Conservation (phyloP, 306 rosid species). For the Morella rubra region DNA sequence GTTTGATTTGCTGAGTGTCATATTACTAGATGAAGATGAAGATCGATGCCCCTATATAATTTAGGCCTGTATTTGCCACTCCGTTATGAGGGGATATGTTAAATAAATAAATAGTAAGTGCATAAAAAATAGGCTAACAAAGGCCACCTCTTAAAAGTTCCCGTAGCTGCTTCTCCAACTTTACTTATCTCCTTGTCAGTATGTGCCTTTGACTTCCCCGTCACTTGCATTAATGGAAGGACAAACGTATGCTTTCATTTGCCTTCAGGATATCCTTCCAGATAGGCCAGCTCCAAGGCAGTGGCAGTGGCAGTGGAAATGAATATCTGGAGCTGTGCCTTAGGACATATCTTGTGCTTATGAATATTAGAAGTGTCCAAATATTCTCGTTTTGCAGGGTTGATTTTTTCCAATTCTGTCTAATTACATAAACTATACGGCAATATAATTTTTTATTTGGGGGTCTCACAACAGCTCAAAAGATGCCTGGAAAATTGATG, state of each 20-base stretch:
- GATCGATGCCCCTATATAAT: neutral
- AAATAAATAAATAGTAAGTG: neutral
- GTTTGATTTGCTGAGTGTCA: neutral
- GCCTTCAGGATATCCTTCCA: no score
- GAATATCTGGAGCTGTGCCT: neutral
- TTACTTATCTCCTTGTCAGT: no score
- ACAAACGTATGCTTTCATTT: no score
- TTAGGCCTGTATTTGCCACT: neutral
- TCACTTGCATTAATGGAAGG: no score
- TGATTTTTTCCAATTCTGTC: no score
- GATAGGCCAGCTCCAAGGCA: neutral
- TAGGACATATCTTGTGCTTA: neutral
- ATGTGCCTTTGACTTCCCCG: no score
- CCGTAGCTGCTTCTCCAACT: neutral
- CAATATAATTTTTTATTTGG: no score
- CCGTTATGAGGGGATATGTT: neutral
- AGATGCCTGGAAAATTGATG: neutral
- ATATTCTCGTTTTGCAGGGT: no score
- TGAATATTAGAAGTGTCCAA: no score
- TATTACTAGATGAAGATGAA: neutral
- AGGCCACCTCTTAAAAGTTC: neutral
- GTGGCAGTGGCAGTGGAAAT: no score
- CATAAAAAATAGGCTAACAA: neutral
- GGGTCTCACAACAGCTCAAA: no score
- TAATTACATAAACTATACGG: no score